Percentiles rank a stretch among this genome's conserved stretches.
Evolutionary conservation across 768 basidiomycete species (phyloP).

Genomic region (Suillus brevipes): DNA sequence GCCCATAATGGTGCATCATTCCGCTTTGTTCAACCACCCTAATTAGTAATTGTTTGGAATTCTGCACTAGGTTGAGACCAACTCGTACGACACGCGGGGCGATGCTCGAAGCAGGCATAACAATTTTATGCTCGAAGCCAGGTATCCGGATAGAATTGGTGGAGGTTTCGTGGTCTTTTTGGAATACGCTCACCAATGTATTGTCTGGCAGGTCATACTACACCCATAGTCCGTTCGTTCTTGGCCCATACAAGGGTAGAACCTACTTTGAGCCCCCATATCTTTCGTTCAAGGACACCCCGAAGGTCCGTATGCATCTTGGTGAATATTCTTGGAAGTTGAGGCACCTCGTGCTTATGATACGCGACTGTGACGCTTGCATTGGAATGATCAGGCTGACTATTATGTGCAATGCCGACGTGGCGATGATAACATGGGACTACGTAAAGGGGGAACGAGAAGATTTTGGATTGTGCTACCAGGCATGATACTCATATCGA

Average conservation of each 20-base stretch:
- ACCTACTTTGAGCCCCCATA: conserved; percentile 11
- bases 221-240: background rate
- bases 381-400: conserved; percentile 11
- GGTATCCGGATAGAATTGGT: conserved; percentile 9
- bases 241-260: background rate
- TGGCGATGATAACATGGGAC: conserved; percentile 13
- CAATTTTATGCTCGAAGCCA: conserved; percentile 2
- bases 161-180: conserved; percentile 13
- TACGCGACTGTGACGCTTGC: background rate
- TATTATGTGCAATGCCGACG: conserved; percentile 14
- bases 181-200: conserved; percentile 11
- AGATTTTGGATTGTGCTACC: background rate
- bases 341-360: background rate
- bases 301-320: conserved; percentile 8
- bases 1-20: conserved; percentile 5
- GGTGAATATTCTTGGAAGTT: conserved; percentile 1
- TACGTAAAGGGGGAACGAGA: conserved; percentile 7
- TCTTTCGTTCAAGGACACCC: conserved; percentile 5
- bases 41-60: too few relatives aligned
- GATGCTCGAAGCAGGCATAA: conserved; percentile 2
- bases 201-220: conserved; percentile 6
- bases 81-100: conserved; percentile 5
- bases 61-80: background rate
- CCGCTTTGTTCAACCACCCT: background rate
- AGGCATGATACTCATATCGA: background rate